These are phyloP conservation scores for Pleurotus salmoneostramineus DNA, from an alignment of 768 basidiomycete species.

Conservation along the genomic window DNA sequence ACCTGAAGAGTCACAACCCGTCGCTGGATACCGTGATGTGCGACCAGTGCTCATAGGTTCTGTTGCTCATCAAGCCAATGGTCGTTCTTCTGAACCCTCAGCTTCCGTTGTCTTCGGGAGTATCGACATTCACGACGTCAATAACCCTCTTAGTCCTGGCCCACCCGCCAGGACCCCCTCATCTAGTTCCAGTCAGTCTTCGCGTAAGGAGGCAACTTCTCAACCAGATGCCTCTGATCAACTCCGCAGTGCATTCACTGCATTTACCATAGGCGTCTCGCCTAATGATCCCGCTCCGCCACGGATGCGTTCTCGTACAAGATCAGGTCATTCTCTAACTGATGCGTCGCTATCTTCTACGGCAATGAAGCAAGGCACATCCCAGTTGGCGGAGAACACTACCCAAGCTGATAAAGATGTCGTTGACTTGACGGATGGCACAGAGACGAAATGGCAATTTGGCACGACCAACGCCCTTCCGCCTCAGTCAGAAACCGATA, in stretches of 20 bases:
- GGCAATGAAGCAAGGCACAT: conserved; percentile 10
- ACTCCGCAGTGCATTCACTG: conserved; percentile 17
- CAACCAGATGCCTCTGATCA: conserved; percentile 19
- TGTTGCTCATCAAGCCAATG: neutral
- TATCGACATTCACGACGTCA: conserved; percentile 29
- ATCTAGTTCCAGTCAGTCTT: neutral
- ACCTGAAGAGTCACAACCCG: conserved; percentile 9
- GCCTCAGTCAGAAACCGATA: neutral
- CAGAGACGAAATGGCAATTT: conserved; percentile 49
- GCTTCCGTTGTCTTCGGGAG: conserved; percentile 50
- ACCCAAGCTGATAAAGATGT: conserved; percentile 15
- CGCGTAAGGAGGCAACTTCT: neutral
- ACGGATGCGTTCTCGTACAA: conserved; percentile 25
- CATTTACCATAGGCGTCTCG: conserved; percentile 42
- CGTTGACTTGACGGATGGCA: conserved; percentile 26
- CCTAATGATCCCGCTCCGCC: conserved; percentile 23
- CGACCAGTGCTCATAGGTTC: neutral
- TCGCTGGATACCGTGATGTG: conserved; percentile 7
- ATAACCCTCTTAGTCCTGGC: conserved; percentile 19
- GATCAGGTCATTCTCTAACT: conserved; percentile 15
- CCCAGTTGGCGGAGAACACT: neutral
- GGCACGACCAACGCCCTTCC: conserved; percentile 33
- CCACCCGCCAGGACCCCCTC: conserved; percentile 14
- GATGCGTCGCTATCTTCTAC: neutral
- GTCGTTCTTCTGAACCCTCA: neutral